phyloP scores from a whole-genome alignment of 208 protist genomes.

The Wallacemonas rigidus region DNA sequence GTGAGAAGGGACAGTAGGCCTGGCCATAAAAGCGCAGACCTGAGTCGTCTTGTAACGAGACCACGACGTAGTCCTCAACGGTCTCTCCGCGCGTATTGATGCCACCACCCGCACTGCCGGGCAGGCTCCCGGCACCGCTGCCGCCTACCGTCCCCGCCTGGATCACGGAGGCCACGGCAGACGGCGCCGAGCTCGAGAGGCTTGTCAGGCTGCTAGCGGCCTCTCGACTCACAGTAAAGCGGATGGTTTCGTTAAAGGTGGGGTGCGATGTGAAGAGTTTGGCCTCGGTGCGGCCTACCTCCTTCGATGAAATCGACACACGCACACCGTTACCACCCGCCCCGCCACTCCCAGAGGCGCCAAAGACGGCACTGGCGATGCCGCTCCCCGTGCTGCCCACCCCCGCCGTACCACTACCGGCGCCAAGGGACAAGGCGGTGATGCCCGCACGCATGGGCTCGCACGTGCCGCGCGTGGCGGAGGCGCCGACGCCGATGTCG shows the following conservation, averaged over 20 bases:
- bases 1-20: conserved; percentile 77
- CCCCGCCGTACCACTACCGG: background rate
- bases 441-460: background rate
- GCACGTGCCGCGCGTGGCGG: background rate
- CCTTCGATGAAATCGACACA: conserved; percentile 35
- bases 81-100: background rate
- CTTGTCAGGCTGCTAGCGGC: conserved; percentile 44
- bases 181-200: conserved; percentile 22
- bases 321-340: conserved; percentile 6
- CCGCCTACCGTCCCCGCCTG: background rate
- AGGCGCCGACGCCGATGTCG: conserved; percentile 11
- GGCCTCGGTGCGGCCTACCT: conserved; percentile 42
- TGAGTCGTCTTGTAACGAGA: conserved; percentile 37
- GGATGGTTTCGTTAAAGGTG: conserved; percentile 48
- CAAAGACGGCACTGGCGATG: background rate
- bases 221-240: conserved; percentile 33
- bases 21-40: conserved; percentile 50
- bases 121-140: background rate
- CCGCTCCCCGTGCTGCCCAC: background rate
- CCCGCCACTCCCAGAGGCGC: background rate
- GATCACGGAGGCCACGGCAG: background rate
- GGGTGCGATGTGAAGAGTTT: conserved; percentile 61
- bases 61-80: conserved; percentile 36
- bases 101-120: background rate
- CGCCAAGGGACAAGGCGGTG: background rate